phyloP scores from a whole-genome alignment of 1,284 basidiomycete genomes.

The Cutaneotrichosporon dermatis region DNA sequence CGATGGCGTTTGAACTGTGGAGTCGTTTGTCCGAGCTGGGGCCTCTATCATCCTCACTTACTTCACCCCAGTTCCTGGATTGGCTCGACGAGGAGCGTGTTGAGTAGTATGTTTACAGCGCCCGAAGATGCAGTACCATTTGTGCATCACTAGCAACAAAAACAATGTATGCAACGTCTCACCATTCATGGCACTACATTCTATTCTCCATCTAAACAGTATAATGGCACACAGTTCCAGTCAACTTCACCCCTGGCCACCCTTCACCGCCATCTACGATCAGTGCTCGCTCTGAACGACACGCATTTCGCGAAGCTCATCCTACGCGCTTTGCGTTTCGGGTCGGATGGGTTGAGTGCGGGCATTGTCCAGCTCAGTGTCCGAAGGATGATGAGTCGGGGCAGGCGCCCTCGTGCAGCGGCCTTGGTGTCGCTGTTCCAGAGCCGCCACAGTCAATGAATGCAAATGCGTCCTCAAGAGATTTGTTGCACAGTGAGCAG shows the following conservation, averaged over 20 bases:
- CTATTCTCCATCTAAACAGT: background rate
- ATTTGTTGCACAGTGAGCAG: constrained; percentile 83
- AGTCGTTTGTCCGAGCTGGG: constrained; percentile 86
- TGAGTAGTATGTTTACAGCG: background rate
- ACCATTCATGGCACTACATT: background rate
- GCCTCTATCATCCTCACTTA: constrained; percentile 87
- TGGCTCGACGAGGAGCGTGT: constrained; percentile 62
- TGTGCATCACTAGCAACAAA: background rate
- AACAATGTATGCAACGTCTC: too few relatives aligned
- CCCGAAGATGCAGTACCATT: background rate
- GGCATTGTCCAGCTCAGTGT: constrained; percentile 64
- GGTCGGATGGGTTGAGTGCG: constrained; percentile 51
- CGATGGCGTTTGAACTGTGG: constrained; percentile 91
- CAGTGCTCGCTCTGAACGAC: constrained; percentile 65
- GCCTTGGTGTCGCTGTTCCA: constrained; percentile 30
- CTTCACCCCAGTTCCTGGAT: constrained; percentile 92
- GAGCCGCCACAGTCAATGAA: constrained; percentile 22
- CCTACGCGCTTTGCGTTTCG: constrained; percentile 61
- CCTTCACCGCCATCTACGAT: constrained; percentile 31
- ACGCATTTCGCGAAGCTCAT: constrained; percentile 76
- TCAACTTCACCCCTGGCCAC: constrained; percentile 37
- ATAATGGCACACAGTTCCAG: constrained; percentile 21
- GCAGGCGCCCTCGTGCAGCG: constrained; percentile 20
- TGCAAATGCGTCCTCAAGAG: constrained; percentile 65
- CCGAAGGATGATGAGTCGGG: constrained; percentile 49